Evolutionary conservation across 306 rosid genomes (phyloP), one percentile per base, ranked within the genome.

Genomic region (Trifolium repens): DNA sequence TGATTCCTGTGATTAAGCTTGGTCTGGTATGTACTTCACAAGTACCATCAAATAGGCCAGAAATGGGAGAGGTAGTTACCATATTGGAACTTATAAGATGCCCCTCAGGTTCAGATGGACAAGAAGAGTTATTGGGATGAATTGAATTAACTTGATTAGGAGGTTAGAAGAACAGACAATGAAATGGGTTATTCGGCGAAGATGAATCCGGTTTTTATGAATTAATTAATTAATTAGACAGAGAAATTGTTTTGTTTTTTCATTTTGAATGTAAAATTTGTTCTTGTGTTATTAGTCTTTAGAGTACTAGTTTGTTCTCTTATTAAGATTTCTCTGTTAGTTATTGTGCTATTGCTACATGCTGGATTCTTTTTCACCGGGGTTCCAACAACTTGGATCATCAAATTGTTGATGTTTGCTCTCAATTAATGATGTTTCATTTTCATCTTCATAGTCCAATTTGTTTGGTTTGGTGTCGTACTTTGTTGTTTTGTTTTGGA

Each of bases 311-410:
- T 73, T 62, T 84, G 84, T 76, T 81, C 74, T 84, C n/a, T 8
- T 27, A 27, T 61, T 61, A 69, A 75, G 82, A 84, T 84, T 86
- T 82, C 84, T 85, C 80, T 88, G 83, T 75, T 88, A 84, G 83
- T 75, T 88, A 84, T 77, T 81, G 53, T 81, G 84, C 69, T 69
- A 63, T 37, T 63, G 43, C 66, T 74, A 57, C 68, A 64, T 80
- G 79, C 96, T 92, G 91, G 98, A 90, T 96, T 96, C 99, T 86
- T 85, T 87, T 92, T 96, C 96, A 88, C 99, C 99, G 94, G 86
- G 85, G 77, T 89, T 89, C 88, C 86, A 69, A 57, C 86, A 69
- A 57, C 80, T 77, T 75, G 89, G 85, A 63, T 81, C 82, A 32
- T 32, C 35, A 53, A 47, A 84, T 78, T 85, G 80, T 85, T 49